phyloP scores from a whole-genome alignment of 129 eudicot genomes.

The Chrysanthemum seticuspe region DNA sequence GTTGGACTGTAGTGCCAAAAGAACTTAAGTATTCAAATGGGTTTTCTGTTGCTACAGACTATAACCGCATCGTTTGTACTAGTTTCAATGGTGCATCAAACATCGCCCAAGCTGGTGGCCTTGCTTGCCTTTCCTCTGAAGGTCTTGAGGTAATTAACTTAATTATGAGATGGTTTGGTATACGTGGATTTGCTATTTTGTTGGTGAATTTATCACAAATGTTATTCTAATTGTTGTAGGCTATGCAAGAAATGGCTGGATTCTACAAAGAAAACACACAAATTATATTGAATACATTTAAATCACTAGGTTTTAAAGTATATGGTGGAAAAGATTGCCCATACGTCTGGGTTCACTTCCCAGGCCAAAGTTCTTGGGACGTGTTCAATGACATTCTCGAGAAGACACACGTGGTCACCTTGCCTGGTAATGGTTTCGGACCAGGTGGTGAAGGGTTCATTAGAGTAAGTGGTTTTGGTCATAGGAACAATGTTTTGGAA shows the following conservation, averaged over 20 bases:
- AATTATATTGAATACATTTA: slow-evolving; percentile 84
- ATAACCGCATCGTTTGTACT: slow-evolving; percentile 81
- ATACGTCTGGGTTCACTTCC: slow-evolving; percentile 94
- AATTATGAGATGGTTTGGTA: no score
- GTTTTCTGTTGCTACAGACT: slow-evolving; percentile 88
- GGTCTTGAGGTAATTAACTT: slow-evolving; percentile 65
- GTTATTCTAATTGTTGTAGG: slow-evolving; percentile 47
- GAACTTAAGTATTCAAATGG: slow-evolving; percentile 86
- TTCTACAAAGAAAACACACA: slow-evolving; percentile 88
- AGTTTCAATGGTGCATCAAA: slow-evolving; percentile 98
- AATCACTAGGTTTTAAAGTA: slow-evolving; percentile 86
- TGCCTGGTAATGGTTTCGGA: slow-evolving; percentile 98
- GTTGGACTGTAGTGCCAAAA: slow-evolving; percentile 95
- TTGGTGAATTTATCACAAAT: background rate
- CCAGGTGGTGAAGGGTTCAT: slow-evolving; percentile 97
- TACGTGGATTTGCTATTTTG: background rate
- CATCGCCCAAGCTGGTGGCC: slow-evolving; percentile 92
- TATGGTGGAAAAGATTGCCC: slow-evolving; percentile 93
- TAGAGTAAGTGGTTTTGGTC: slow-evolving; percentile 92
- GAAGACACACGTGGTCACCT: slow-evolving; percentile 94
- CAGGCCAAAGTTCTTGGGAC: slow-evolving; percentile 96
- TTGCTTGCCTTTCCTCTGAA: slow-evolving; percentile 90
- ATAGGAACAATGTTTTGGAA: slow-evolving; percentile 76
- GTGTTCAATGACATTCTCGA: slow-evolving; percentile 89
- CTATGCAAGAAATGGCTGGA: slow-evolving; percentile 81